phyloP scores from a whole-genome alignment of 2,329 filamentous ascomycete species.

The Cordyceps farinosa region DNA sequence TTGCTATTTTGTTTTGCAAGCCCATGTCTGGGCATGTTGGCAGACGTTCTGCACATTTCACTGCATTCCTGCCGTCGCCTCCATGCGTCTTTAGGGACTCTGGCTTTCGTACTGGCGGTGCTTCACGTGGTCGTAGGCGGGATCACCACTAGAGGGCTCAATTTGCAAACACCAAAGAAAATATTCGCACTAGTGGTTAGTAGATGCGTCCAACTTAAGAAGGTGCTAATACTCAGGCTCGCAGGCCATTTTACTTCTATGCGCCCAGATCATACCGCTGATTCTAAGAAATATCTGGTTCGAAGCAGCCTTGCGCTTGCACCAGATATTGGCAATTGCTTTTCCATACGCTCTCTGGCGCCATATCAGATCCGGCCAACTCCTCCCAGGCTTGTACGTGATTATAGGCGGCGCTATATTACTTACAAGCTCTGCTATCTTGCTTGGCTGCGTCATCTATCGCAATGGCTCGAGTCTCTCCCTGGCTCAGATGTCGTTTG shows the following conservation, averaged over 20 bases:
- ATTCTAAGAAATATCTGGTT: background rate
- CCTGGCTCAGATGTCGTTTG: background rate
- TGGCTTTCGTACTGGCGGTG: background rate
- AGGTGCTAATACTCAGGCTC: background rate
- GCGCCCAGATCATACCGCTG: background rate
- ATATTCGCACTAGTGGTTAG: background rate
- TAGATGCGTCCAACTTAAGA: background rate
- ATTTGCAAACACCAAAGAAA: background rate
- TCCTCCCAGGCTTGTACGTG: background rate
- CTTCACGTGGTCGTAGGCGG: background rate
- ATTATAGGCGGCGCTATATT: background rate
- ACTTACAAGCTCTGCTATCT: background rate
- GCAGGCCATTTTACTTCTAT: background rate
- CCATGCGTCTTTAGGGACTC: background rate
- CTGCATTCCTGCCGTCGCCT: constrained; percentile 1
- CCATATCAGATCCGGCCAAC: background rate
- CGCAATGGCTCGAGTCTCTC: background rate
- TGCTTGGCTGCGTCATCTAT: background rate
- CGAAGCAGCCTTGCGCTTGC: background rate
- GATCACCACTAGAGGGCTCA: background rate
- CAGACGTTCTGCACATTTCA: background rate
- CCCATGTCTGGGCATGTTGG: background rate
- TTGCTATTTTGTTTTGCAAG: constrained; percentile 1
- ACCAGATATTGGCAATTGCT: background rate
- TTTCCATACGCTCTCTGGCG: background rate